Percentiles rank a stretch among this genome's conserved stretches.
Conservation (phyloP, 805 yeast species). For the Pichia nanzhaoensis region DNA sequence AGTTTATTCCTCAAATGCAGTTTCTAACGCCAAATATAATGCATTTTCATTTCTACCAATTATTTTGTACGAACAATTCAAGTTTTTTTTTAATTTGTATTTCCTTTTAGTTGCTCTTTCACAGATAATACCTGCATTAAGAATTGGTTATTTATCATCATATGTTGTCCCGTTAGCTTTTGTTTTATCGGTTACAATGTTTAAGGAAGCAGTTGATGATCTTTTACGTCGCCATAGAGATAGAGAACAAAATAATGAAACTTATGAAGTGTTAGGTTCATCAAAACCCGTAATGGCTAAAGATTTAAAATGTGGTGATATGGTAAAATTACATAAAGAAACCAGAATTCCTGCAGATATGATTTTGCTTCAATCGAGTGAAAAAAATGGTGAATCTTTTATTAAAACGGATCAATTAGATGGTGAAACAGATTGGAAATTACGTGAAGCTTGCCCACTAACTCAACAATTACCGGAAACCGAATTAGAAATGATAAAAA, state of each 20-base stretch:
- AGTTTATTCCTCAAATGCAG: slow-evolving; percentile 58
- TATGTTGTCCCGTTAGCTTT: slow-evolving; percentile 92
- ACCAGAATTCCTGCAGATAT: slow-evolving; percentile 91
- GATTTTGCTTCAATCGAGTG: slow-evolving; percentile 77
- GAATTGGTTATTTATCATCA: slow-evolving; percentile 90
- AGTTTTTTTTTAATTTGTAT: slow-evolving; percentile 90
- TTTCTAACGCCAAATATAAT: slow-evolving; percentile 91
- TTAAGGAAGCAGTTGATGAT: slow-evolving; percentile 94
- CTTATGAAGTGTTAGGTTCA: slow-evolving; percentile 60
- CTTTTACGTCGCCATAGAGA: slow-evolving; percentile 86
- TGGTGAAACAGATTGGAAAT: slow-evolving; percentile 99
- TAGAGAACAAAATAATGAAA: slow-evolving; percentile 77
- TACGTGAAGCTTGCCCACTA: slow-evolving; percentile 66
- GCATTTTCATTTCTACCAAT: slow-evolving; percentile 83
- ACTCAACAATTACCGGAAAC: slow-evolving; percentile 56
- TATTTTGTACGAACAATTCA: slow-evolving; percentile 90
- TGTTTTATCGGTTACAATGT: slow-evolving; percentile 87
- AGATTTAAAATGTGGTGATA: slow-evolving; percentile 77
- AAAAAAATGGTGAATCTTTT: slow-evolving; percentile 77
- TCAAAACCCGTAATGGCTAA: slow-evolving; percentile 43
- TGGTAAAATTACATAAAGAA: slow-evolving; percentile 72
- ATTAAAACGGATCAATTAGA: slow-evolving; percentile 96
- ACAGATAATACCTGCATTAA: slow-evolving; percentile 79
- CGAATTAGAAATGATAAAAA: slow-evolving; percentile 45
- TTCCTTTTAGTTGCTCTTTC: slow-evolving; percentile 90